Conservation (phyloP, 495 filamentous ascomycete species). For the Aspergillus carlsbadensis region DNA sequence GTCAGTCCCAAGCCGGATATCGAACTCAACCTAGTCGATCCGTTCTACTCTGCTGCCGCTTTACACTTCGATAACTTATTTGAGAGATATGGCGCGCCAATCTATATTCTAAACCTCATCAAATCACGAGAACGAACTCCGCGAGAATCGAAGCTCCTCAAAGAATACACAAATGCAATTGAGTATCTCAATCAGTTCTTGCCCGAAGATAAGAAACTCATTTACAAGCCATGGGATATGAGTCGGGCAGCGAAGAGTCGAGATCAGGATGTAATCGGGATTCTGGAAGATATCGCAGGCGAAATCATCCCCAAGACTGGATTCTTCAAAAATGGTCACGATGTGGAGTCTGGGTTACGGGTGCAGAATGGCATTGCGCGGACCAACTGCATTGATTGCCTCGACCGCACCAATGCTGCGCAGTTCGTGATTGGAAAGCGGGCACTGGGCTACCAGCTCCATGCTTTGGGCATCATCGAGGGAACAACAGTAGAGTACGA, state of each 20-base stretch:
- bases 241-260: constrained; percentile 90
- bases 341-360: constrained; percentile 57
- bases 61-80: constrained; percentile 97
- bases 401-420: constrained; percentile 94
- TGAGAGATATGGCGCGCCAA: constrained; percentile 84
- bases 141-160: constrained; percentile 84
- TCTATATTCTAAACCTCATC: constrained; percentile 92
- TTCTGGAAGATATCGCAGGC: constrained; percentile 83
- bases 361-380: constrained; percentile 90
- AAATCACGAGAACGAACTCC: constrained; percentile 90
- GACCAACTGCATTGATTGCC: constrained; percentile 97
- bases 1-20: constrained; percentile 96
- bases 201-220: constrained; percentile 77
- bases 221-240: constrained; percentile 97
- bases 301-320: constrained; percentile 80
- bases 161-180: constrained; percentile 85
- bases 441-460: constrained; percentile 87
- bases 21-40: constrained; percentile 88
- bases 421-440: constrained; percentile 98
- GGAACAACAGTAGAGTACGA: constrained; percentile 84
- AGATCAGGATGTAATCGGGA: constrained; percentile 94
- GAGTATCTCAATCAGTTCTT: constrained; percentile 94
- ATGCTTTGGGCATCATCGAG: constrained; percentile 85
- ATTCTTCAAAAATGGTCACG: constrained; percentile 90
- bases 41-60: constrained; percentile 94